These are phyloP conservation scores for Xylaria sp. DNA, from an alignment of 2,329 filamentous ascomycete genomes.

Conservation along the genomic window DNA sequence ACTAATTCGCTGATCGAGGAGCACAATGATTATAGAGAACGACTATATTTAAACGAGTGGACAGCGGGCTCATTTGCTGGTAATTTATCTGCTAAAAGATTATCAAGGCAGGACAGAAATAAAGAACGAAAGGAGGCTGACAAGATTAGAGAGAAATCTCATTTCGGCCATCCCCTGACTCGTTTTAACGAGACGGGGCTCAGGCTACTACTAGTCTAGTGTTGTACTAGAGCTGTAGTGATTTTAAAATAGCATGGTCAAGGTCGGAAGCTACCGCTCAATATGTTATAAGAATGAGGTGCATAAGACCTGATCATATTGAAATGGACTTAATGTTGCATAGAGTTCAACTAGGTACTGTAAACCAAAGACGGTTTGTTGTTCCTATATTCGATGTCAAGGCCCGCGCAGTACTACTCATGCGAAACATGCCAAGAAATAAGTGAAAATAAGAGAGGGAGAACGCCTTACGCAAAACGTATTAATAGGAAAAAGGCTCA, in stretches of 20 bases:
- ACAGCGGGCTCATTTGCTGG: not conserved
- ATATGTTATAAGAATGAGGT: not conserved
- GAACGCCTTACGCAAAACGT: no score
- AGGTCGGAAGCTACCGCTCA: not conserved
- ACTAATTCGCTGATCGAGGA: not conserved
- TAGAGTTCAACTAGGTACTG: no score
- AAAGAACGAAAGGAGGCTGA: not conserved
- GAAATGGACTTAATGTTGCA: no score
- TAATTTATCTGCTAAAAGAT: not conserved
- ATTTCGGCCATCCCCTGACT: conserved; percentile 5
- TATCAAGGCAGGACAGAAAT: not conserved
- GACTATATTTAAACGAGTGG: conserved; percentile 15
- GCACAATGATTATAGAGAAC: not conserved
- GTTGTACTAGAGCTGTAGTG: not conserved
- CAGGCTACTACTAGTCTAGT: not conserved
- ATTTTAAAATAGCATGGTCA: not conserved
- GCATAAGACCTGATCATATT: not conserved
- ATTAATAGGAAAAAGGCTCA: no score
- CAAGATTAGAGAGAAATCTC: not conserved
- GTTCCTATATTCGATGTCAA: no score
- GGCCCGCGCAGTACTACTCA: no score
- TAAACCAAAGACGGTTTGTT: no score
- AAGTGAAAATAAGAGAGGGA: no score
- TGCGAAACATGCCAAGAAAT: no score
- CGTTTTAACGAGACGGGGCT: not conserved